Percentiles rank a stretch among this genome's conserved stretches.
These are phyloP conservation scores for Pezicula rhizophila DNA, from an alignment of 2,329 filamentous ascomycete species.

Conservation along the genomic window DNA sequence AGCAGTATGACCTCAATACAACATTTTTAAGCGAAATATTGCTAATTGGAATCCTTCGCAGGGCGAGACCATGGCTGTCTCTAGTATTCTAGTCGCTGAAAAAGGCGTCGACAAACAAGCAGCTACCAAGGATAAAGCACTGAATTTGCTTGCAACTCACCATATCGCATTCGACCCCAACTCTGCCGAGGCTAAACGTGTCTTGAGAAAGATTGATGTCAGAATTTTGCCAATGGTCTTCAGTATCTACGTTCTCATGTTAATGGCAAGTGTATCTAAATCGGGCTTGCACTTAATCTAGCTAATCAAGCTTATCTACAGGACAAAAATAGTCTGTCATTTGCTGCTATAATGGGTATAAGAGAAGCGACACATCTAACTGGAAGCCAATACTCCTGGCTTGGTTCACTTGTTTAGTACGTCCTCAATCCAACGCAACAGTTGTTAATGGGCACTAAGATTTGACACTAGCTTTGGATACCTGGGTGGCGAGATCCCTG, in stretches of 20 bases:
- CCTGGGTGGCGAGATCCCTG: conserved; percentile 4
- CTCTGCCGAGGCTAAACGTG: conserved; percentile 5
- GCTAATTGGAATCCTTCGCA: too few relatives aligned
- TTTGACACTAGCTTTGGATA: conserved; percentile 24
- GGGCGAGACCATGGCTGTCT: too few relatives aligned
- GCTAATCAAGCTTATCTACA: neutral
- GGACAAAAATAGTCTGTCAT: conserved; percentile 1
- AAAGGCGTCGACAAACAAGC: neutral
- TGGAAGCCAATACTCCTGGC: conserved; percentile 37
- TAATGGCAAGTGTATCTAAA: neutral
- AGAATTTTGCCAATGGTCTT: conserved; percentile 7
- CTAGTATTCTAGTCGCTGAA: neutral
- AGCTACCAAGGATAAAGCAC: conserved; percentile 8
- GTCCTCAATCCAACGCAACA: neutral
- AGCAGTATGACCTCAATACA: too few relatives aligned
- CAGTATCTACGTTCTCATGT: conserved; percentile 5
- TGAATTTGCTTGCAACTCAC: conserved; percentile 1
- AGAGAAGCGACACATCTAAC: neutral
- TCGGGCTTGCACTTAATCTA: neutral
- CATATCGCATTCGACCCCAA: conserved; percentile 6
- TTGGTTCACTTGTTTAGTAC: conserved; percentile 34
- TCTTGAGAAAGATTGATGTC: conserved; percentile 8
- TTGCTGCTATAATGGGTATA: conserved; percentile 3
- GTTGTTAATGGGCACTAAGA: neutral
- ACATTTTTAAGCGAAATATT: too few relatives aligned